Evolutionary conservation across 2,329 filamentous ascomycete species (phyloP).

Genomic region (Juglanconis sp.): DNA sequence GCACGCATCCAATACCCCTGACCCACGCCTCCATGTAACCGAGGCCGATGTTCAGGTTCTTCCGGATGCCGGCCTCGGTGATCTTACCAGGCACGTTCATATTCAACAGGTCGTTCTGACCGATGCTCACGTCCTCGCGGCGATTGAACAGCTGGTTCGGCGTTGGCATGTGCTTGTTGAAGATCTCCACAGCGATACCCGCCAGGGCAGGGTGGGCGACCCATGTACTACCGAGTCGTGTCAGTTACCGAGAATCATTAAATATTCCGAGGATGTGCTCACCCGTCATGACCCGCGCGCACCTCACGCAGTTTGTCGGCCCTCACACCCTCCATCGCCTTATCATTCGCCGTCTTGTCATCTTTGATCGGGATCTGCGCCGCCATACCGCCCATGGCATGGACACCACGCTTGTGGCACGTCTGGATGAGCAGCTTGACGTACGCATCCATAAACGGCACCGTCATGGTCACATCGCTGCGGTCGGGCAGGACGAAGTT

Average conservation of each 20-base stretch:
- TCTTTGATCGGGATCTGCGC: conserved; percentile 99
- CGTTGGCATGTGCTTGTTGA: conserved; percentile 98
- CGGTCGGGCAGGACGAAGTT: conserved; percentile 93
- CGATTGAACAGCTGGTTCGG: conserved; percentile 93
- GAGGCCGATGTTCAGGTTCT: conserved; percentile 95
- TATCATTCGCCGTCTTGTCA: conserved; percentile 84
- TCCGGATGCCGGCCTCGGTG: conserved; percentile 91
- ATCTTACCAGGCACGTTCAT: conserved; percentile 94
- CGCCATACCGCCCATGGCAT: conserved; percentile 98
- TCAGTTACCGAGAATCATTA: neutral
- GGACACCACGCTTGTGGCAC: conserved; percentile 93
- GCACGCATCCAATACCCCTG: conserved; percentile 89
- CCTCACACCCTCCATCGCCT: conserved; percentile 88
- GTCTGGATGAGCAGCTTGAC: conserved; percentile 96
- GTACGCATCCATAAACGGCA: conserved; percentile 97
- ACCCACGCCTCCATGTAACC: conserved; percentile 99
- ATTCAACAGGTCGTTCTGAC: conserved; percentile 88
- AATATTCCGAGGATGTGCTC: conserved; percentile 4
- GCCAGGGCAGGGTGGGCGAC: conserved; percentile 94
- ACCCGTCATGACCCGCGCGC: conserved; percentile 87
- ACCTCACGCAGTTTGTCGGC: conserved; percentile 96
- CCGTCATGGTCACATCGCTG: conserved; percentile 90
- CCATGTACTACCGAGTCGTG: conserved; percentile 61
- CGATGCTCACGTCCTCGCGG: conserved; percentile 83
- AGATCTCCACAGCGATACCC: conserved; percentile 81